These are phyloP conservation scores for Chlamydomonas sp. DNA, from an alignment of 139 green algal genomes.

Conservation along the genomic window DNA sequence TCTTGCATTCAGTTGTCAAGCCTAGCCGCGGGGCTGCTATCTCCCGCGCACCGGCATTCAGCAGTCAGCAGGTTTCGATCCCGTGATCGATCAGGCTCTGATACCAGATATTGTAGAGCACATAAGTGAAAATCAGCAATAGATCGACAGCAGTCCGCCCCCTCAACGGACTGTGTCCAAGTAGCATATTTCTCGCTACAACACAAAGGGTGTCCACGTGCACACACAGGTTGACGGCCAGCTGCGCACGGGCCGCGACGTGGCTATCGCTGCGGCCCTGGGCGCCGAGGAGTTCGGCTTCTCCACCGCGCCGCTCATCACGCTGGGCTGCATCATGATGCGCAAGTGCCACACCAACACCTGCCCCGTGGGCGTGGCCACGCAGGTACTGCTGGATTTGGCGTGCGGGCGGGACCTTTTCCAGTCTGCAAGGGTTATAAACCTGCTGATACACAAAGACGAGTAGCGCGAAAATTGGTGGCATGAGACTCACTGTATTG, in stretches of 20 bases:
- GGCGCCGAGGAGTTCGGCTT: slow-evolving; percentile 98
- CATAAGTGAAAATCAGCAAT: too few relatives aligned
- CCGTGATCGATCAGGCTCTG: too few relatives aligned
- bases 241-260: slow-evolving; percentile 94
- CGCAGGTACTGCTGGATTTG: slow-evolving; percentile 45
- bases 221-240: slow-evolving; percentile 88
- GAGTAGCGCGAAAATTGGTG: too few relatives aligned
- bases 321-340: slow-evolving; percentile 98
- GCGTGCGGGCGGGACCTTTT: slow-evolving; percentile 37
- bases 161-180: too few relatives aligned
- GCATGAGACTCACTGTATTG: too few relatives aligned
- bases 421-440: neutral
- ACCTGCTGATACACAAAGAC: neutral
- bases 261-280: slow-evolving; percentile 87
- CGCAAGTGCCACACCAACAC: slow-evolving; percentile 99
- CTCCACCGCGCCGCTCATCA: slow-evolving; percentile 95
- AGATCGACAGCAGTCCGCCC: too few relatives aligned
- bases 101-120: too few relatives aligned
- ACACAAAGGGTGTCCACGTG: neutral
- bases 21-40: too few relatives aligned
- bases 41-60: too few relatives aligned
- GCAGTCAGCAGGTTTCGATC: too few relatives aligned
- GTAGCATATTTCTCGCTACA: neutral
- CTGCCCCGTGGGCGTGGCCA: slow-evolving; percentile 95
- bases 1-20: too few relatives aligned